A percentile compares a stretch with the other conserved stretches of the same genome.
Evolutionary conservation across 768 basidiomycete species (phyloP).

Genomic region (Mycena capillaripes): DNA sequence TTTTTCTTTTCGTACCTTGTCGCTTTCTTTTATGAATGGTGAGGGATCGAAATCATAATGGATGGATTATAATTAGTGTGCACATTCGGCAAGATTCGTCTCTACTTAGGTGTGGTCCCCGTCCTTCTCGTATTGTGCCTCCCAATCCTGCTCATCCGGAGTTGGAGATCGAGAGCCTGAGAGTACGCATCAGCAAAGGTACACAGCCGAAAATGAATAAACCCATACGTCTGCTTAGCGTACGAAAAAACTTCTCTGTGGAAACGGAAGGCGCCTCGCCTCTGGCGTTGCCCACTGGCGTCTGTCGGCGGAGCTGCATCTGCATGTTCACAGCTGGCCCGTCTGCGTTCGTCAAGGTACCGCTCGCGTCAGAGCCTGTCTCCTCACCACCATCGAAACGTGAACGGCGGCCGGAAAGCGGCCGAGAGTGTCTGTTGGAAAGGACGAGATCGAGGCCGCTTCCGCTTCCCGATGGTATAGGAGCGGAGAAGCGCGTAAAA

Average conservation of each 20-base stretch:
- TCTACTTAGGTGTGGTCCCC: background rate
- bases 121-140: slow-evolving; percentile 15
- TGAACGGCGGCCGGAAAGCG: background rate
- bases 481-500: slow-evolving; percentile 27
- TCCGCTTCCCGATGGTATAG: slow-evolving; percentile 5
- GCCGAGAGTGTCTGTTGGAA: background rate
- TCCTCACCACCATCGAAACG: slow-evolving; percentile 9
- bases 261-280: background rate
- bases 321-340: background rate
- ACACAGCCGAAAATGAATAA: background rate
- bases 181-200: background rate
- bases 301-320: background rate
- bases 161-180: slow-evolving; percentile 1
- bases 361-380: slow-evolving; percentile 1
- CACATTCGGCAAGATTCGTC: background rate
- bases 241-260: background rate
- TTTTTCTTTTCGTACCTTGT: slow-evolving; percentile 39
- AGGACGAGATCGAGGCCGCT: slow-evolving; percentile 13
- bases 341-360: slow-evolving; percentile 12
- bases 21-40: slow-evolving; percentile 22
- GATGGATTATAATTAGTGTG: slow-evolving; percentile 17
- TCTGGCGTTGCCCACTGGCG: background rate
- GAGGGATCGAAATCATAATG: slow-evolving; percentile 28
- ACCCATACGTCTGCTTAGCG: slow-evolving; percentile 1
- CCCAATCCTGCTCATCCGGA: slow-evolving; percentile 29